Evolutionary conservation across 2,329 filamentous ascomycete species (phyloP).

Genomic region (Thelonectria discophora): DNA sequence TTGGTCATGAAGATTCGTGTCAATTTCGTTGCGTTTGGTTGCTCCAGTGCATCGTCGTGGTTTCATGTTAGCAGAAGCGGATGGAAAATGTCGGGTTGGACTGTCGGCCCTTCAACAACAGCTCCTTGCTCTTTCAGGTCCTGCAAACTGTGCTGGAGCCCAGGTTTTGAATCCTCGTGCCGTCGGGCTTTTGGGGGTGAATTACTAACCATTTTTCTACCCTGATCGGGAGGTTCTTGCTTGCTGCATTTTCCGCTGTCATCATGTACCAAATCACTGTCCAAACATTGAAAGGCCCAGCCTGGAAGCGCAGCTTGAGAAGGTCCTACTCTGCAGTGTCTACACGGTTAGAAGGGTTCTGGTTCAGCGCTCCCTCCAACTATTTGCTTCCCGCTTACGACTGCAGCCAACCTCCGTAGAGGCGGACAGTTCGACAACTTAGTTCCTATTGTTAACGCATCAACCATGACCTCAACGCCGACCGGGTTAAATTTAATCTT

Average conservation of each 20-base stretch:
- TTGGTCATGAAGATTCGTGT: too few relatives aligned
- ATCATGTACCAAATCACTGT: not conserved
- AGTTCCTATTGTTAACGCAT: not conserved
- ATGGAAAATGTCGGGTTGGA: too few relatives aligned
- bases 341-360: conserved; percentile 3
- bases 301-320: conserved; percentile 1
- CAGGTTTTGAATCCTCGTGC: conserved; percentile 1
- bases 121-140: not conserved
- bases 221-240: not conserved
- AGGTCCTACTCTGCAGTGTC: not conserved
- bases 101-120: not conserved
- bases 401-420: not conserved
- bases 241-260: not conserved
- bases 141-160: not conserved
- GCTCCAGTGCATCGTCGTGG: too few relatives aligned
- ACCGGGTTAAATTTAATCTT: not conserved
- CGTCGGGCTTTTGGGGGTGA: not conserved
- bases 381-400: not conserved
- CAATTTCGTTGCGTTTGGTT: too few relatives aligned
- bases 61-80: too few relatives aligned
- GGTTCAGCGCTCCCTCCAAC: conserved; percentile 1
- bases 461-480: not conserved
- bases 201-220: not conserved
- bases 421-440: not conserved
- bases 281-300: not conserved